Conservation (phyloP, 345 rosid genomes). For the Kernera saxatilis region DNA sequence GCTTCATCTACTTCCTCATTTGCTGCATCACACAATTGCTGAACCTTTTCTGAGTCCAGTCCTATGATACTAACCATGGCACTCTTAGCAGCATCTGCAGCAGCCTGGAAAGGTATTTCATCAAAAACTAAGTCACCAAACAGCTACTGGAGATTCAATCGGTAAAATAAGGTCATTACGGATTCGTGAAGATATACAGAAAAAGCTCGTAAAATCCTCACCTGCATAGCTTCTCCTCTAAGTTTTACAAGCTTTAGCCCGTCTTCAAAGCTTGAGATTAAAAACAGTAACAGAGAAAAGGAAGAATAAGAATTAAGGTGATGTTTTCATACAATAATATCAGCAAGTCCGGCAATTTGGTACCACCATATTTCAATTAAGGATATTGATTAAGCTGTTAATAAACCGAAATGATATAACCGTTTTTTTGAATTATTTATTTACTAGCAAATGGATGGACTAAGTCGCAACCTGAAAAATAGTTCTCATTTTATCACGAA, state of each 20-base stretch:
- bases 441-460: neutral
- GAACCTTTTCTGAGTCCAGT: conserved; percentile 78
- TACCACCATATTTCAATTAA: neutral
- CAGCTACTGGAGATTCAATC: neutral
- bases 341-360: neutral
- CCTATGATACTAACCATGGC: conserved; percentile 98
- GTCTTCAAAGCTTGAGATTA: conserved; percentile 70
- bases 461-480: neutral
- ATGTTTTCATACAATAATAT: neutral
- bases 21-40: conserved; percentile 84
- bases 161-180: neutral
- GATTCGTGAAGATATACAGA: neutral
- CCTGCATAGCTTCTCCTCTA: conserved; percentile 99
- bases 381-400: neutral
- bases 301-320: neutral
- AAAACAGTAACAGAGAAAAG: conserved; percentile 16
- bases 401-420: neutral
- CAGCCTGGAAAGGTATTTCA: conserved; percentile 49
- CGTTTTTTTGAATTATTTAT: neutral
- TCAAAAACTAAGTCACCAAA: conserved; percentile 2
- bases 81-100: conserved; percentile 91
- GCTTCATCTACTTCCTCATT: conserved; percentile 80
- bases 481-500: neutral
- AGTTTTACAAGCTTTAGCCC: conserved; percentile 95
- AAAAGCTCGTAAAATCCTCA: conserved; percentile 10